These are phyloP conservation scores for Calvatia gigantea DNA, from an alignment of 768 basidiomycete species.

Conservation along the genomic window DNA sequence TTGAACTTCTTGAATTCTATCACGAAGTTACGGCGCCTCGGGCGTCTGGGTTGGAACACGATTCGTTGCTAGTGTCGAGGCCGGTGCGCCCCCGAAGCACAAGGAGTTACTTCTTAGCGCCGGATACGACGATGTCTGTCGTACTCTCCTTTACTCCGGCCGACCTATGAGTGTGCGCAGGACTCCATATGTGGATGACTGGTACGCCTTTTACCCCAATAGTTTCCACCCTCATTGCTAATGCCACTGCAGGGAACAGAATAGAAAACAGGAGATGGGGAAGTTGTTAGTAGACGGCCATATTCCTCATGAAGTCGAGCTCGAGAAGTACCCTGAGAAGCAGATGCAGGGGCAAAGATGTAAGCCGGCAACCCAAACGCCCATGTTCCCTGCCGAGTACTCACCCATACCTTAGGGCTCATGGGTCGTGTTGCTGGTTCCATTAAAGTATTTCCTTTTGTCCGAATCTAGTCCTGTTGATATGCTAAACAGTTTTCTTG, in stretches of 20 bases:
- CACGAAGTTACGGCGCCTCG: slow-evolving; percentile 67
- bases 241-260: slow-evolving; percentile 48
- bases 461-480: slow-evolving; percentile 78
- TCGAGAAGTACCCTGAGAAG: slow-evolving; percentile 65
- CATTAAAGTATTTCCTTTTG: slow-evolving; percentile 39
- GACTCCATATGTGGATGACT: slow-evolving; percentile 75
- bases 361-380: slow-evolving; percentile 28
- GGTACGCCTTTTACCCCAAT: slow-evolving; percentile 35
- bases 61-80: slow-evolving; percentile 80
- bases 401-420: slow-evolving; percentile 43
- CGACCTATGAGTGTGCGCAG: slow-evolving; percentile 80
- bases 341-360: slow-evolving; percentile 57
- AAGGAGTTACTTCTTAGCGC: slow-evolving; percentile 66
- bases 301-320: slow-evolving; percentile 74
- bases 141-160: slow-evolving; percentile 74
- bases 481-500: slow-evolving; percentile 50
- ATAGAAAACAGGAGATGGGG: slow-evolving; percentile 55
- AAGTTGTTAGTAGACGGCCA: slow-evolving; percentile 58
- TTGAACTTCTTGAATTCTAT: background rate
- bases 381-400: background rate
- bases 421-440: slow-evolving; percentile 79
- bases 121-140: slow-evolving; percentile 70
- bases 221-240: background rate
- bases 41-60: slow-evolving; percentile 90
- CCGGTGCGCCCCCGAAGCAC: slow-evolving; percentile 72